Conservation (phyloP, 2,329 filamentous ascomycete genomes). For the Diplodia corticola region DNA sequence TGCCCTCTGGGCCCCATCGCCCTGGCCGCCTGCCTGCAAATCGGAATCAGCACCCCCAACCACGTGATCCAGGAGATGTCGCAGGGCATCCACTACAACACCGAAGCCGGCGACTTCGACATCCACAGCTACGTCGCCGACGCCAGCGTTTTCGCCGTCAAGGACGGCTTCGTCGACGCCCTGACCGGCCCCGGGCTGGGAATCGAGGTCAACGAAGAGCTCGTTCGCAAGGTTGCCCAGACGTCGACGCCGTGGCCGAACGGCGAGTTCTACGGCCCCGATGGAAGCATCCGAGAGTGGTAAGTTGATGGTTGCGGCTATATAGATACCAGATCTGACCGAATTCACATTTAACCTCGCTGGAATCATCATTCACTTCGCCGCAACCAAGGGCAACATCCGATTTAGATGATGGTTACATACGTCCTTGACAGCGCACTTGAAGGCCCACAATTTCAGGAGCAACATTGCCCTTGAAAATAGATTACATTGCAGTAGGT, state of each 20-base stretch:
- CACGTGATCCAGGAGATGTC: conserved; percentile 77
- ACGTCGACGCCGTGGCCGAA: conserved; percentile 64
- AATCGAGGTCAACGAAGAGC: conserved; percentile 68
- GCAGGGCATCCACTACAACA: conserved; percentile 76
- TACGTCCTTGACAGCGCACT: too few species aligned
- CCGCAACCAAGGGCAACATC: not conserved
- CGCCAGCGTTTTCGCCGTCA: conserved; percentile 64
- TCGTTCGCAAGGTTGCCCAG: conserved; percentile 61
- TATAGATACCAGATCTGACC: not conserved
- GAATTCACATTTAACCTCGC: not conserved
- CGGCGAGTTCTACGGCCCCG: conserved; percentile 67
- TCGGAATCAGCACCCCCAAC: conserved; percentile 61
- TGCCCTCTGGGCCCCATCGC: conserved; percentile 73
- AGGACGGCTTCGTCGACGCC: conserved; percentile 64
- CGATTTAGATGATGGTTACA: not conserved
- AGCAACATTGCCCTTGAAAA: too few species aligned
- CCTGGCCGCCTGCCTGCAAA: conserved; percentile 68
- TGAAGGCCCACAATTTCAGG: too few species aligned
- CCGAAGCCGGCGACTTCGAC: conserved; percentile 36
- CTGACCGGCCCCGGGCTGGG: conserved; percentile 64
- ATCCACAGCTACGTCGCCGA: conserved; percentile 65
- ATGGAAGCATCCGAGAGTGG: conserved; percentile 69
- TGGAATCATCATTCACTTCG: not conserved
- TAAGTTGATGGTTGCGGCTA: conserved; percentile 34
- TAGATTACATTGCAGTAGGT: too few species aligned